A percentile compares a stretch with the other conserved stretches of the same genome.
These are phyloP conservation scores for Saksenaea oblongispora DNA, from an alignment of 371 early-diverging fungal genomes.

Conservation along the genomic window DNA sequence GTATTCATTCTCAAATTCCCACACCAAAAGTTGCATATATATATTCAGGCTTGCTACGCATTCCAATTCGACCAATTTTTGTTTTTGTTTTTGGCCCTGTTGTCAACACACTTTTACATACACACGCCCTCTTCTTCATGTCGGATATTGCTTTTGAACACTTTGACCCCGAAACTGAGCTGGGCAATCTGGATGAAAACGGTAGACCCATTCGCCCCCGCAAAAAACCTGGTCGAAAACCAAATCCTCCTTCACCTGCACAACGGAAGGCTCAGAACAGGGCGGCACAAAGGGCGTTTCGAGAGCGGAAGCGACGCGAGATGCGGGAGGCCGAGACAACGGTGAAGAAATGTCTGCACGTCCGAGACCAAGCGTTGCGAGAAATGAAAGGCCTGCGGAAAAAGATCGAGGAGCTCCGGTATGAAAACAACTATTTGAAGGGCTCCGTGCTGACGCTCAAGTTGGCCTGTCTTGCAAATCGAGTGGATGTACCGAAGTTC, in stretches of 20 bases:
- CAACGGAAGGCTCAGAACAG: slow-evolving; percentile 50
- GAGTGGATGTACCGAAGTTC: slow-evolving; percentile 38
- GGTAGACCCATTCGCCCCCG: slow-evolving; percentile 35
- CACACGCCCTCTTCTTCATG: too few species aligned
- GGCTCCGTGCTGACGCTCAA: slow-evolving; percentile 35
- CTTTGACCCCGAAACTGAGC: slow-evolving; percentile 32
- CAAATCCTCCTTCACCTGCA: slow-evolving; percentile 41
- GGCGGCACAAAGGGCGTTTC: slow-evolving; percentile 33
- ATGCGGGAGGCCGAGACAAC: slow-evolving; percentile 46
- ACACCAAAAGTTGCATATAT: background rate
- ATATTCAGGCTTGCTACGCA: background rate
- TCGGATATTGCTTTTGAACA: slow-evolving; percentile 38
- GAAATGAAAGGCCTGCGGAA: slow-evolving; percentile 16
- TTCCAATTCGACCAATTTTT: background rate
- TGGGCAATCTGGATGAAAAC: slow-evolving; percentile 31
- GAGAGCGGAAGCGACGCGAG: slow-evolving; percentile 36
- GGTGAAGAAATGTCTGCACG: slow-evolving; percentile 24
- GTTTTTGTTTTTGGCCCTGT: background rate
- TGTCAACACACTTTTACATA: too few species aligned
- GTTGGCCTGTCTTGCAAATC: slow-evolving; percentile 34
- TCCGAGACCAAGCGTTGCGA: slow-evolving; percentile 27
- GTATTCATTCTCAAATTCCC: background rate
- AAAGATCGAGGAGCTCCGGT: slow-evolving; percentile 26
- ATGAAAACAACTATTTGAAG: slow-evolving; percentile 37
- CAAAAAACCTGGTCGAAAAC: slow-evolving; percentile 33